phyloP scores from a whole-genome alignment of 1,139 yeast genomes.

The Pichia terricola region DNA sequence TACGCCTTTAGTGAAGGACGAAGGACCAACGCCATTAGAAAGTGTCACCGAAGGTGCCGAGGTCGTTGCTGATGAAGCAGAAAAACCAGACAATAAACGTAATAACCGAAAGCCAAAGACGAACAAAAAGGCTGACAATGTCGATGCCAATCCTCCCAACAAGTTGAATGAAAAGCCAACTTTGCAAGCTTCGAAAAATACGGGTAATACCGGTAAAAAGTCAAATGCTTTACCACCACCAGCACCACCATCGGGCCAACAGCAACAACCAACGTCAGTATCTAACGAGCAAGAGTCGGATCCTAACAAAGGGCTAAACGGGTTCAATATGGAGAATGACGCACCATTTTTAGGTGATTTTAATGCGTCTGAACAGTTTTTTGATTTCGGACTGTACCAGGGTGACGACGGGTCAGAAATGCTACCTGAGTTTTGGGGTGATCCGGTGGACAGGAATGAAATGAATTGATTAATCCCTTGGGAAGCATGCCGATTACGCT shows the following conservation, averaged over 20 bases:
- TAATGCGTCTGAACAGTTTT: slow-evolving; percentile 31
- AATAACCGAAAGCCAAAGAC: neutral
- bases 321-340: slow-evolving; percentile 10
- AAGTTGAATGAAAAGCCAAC: neutral
- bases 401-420: slow-evolving; percentile 24
- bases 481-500: neutral
- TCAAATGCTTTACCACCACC: too few relatives aligned
- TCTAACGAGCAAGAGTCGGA: neutral
- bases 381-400: slow-evolving; percentile 43
- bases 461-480: neutral
- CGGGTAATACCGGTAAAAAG: too few relatives aligned
- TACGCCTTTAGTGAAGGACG: slow-evolving; percentile 22
- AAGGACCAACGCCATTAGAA: slow-evolving; percentile 14
- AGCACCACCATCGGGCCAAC: too few relatives aligned
- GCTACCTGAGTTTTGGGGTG: slow-evolving; percentile 42
- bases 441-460: slow-evolving; percentile 34
- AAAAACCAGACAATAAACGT: neutral
- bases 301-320: neutral
- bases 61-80: neutral
- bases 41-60: slow-evolving; percentile 6
- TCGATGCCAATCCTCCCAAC: neutral
- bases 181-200: neutral
- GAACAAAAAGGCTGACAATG: neutral
- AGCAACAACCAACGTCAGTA: too few relatives aligned
- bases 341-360: slow-evolving; percentile 23